Percentiles rank a stretch among this genome's conserved stretches.
Evolutionary conservation across 306 rosid genomes (phyloP).

Genomic region (Aeschynomene evenia): DNA sequence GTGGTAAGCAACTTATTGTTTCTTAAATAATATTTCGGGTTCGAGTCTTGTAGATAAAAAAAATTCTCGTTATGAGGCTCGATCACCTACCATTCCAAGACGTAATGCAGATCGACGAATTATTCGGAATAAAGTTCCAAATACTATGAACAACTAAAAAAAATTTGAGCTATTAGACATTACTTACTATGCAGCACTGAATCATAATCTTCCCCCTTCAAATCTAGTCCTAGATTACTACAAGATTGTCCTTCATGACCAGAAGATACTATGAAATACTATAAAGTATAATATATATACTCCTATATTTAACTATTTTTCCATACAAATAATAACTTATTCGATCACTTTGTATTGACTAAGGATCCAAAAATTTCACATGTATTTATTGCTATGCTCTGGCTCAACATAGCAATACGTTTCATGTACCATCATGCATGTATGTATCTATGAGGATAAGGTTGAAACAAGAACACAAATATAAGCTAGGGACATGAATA

Average conservation of each 20-base stretch:
- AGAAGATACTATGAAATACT: too few species aligned
- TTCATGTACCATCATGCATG: background rate
- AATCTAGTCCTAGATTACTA: background rate
- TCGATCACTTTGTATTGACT: background rate
- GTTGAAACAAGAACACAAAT: background rate
- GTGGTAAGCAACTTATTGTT: too few species aligned
- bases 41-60: too few species aligned
- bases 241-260: background rate
- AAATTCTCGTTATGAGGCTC: too few species aligned
- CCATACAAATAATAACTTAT: background rate
- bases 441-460: slow-evolving; percentile 15
- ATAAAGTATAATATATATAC: too few species aligned
- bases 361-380: background rate
- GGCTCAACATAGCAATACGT: background rate
- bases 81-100: too few species aligned
- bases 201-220: background rate
- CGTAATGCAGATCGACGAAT: too few species aligned
- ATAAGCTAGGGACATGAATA: slow-evolving; percentile 10
- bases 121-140: too few species aligned
- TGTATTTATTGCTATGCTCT: background rate
- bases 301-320: too few species aligned
- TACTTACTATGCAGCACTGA: too few species aligned
- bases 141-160: too few species aligned
- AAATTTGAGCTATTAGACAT: background rate
- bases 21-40: too few species aligned